Evolutionary conservation across 1,284 basidiomycete genomes (phyloP), one percentile per base, ranked within the genome.

Genomic region (Ustilago hordei): DNA sequence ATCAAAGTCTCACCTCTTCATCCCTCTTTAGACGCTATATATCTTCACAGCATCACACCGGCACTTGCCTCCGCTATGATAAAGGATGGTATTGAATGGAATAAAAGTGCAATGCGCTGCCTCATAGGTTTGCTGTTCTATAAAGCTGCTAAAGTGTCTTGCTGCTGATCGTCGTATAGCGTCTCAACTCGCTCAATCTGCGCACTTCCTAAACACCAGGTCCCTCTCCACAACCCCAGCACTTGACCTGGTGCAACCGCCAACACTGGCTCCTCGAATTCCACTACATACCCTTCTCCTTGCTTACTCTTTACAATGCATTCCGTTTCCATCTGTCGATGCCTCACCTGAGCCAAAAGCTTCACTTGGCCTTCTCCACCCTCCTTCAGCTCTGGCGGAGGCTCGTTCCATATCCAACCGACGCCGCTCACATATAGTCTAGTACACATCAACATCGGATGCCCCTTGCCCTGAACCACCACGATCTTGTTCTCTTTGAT

Each of bases 161-260:
- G 8, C 48, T 50, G 48, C 59, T 55, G 68, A 13, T 62, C 60
- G n/a, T 78, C 71, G n/a, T 64, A 66, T n/a, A 69, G 19, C 8
- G 74, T 82, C n/a, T 72, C 55, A 4, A 80, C 79, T 43, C 56
- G 38, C 11, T 73, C 80, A 62, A 95, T 94, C 12, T 89, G 87
- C 19, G 93, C 95, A 82, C 92, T 93, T 3, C 95, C 95, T 31
- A 96, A 88, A 86, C 94, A 95, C 91, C 91, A 92, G 61, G 91
- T 89, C 2, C 88, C 90, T 67, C 91, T 89, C 88, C 91, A 96
- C 7, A 96, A 73, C 0, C 90, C 91, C 8, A 91, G 91, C 35
- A 93, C 89, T 85, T 97, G 95, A 2, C 95, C 95, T 0, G 90
- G 89, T 0, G 93, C 89, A n/a, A 94, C 91, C 4, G 91, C 92